Conservation (phyloP, 2,329 filamentous ascomycete genomes). For the Byssochlamys sp. region DNA sequence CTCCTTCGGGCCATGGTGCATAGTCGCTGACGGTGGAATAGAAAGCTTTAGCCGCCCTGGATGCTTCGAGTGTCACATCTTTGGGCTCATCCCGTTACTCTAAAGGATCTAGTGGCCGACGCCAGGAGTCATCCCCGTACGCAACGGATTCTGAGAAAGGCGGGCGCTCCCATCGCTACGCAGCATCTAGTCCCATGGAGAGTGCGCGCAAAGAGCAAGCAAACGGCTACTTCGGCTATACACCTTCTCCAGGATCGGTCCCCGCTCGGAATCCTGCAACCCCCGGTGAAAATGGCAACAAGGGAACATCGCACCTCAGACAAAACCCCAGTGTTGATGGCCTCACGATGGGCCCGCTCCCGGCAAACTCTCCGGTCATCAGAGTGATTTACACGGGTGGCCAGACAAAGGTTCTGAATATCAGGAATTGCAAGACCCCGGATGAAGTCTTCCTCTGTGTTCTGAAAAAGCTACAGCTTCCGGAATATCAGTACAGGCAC, state of each 20-base stretch:
- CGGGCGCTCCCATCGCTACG: constrained; percentile 51
- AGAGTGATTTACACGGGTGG: constrained; percentile 87
- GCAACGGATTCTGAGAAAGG: constrained; percentile 47
- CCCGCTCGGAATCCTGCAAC: constrained; percentile 50
- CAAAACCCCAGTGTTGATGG: constrained; percentile 78
- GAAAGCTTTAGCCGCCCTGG: constrained; percentile 76
- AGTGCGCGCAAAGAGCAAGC: constrained; percentile 41
- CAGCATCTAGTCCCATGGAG: constrained; percentile 50
- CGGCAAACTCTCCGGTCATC: constrained; percentile 78
- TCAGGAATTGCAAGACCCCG: constrained; percentile 79
- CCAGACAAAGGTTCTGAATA: constrained; percentile 85
- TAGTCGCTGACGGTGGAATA: constrained; percentile 28
- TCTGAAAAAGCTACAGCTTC: constrained; percentile 73
- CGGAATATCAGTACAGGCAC: constrained; percentile 83
- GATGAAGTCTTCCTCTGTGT: constrained; percentile 90
- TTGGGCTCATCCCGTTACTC: constrained; percentile 57
- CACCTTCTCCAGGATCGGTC: constrained; percentile 44
- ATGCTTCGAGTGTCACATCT: constrained; percentile 52
- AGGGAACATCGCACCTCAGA: constrained; percentile 61
- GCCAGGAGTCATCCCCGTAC: constrained; percentile 62
- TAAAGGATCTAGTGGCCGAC: constrained; percentile 48
- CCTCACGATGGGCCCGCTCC: constrained; percentile 74
- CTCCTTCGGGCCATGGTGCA: neutral
- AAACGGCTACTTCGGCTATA: constrained; percentile 45
- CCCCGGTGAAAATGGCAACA: constrained; percentile 53